phyloP scores from a whole-genome alignment of 2,329 filamentous ascomycete genomes.

The Coniochaeta ligniaria region DNA sequence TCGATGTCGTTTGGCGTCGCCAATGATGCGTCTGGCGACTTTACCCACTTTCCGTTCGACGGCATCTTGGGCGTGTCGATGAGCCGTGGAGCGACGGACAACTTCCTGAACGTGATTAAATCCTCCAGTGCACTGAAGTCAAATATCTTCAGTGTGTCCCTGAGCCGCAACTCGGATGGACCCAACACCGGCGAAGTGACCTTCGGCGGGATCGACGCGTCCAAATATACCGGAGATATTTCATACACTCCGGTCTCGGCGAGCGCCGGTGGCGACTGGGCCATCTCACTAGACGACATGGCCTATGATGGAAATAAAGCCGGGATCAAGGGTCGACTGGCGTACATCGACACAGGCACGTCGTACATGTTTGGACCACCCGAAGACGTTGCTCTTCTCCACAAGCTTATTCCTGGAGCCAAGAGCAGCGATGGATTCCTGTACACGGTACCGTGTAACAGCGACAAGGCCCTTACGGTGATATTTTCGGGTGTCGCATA shows the following conservation, averaged over 20 bases:
- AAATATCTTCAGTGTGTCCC: conserved; percentile 64
- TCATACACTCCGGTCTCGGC: conserved; percentile 52
- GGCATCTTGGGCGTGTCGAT: conserved; percentile 77
- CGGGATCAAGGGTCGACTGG: conserved; percentile 47
- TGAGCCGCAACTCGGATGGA: conserved; percentile 61
- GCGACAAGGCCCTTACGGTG: conserved; percentile 52
- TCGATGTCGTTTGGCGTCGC: conserved; percentile 67
- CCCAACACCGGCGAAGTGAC: conserved; percentile 67
- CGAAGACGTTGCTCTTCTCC: conserved; percentile 58
- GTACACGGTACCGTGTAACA: conserved; percentile 69
- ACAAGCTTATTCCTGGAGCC: conserved; percentile 59
- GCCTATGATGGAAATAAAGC: conserved; percentile 52
- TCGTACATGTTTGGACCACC: conserved; percentile 69
- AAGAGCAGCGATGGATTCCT: conserved; percentile 49
- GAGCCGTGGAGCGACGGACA: conserved; percentile 50
- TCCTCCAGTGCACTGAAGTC: conserved; percentile 46
- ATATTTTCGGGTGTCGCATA: conserved; percentile 63
- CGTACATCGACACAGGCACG: conserved; percentile 80
- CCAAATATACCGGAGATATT: conserved; percentile 61
- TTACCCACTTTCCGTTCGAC: conserved; percentile 74
- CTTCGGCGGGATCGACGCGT: conserved; percentile 63
- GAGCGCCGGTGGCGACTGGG: conserved; percentile 57
- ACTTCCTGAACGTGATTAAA: conserved; percentile 58
- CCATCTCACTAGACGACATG: conserved; percentile 61
- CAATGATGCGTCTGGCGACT: conserved; percentile 63